phyloP scores from a whole-genome alignment of 106 monocot species.

The Dendrobium nobile region DNA sequence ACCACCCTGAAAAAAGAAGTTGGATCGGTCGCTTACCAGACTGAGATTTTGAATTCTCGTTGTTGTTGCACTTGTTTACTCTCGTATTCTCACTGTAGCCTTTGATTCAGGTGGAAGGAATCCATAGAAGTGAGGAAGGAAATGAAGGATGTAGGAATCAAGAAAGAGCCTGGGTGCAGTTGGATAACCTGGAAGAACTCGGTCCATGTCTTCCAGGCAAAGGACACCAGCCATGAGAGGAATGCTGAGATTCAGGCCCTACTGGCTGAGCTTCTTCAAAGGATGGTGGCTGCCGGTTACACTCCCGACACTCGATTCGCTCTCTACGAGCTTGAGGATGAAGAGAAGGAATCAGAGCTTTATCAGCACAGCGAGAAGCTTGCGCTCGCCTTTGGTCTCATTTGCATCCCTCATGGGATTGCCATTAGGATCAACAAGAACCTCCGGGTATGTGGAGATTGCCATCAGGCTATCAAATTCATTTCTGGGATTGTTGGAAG shows the following conservation, averaged over 20 bases:
- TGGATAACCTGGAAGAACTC: slow-evolving; percentile 86
- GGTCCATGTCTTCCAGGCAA: slow-evolving; percentile 85
- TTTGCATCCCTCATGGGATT: slow-evolving; percentile 54
- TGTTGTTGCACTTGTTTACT: not conserved
- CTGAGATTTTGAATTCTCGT: no score
- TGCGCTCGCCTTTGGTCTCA: slow-evolving; percentile 82
- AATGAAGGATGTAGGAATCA: slow-evolving; percentile 75
- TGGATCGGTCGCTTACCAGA: no score
- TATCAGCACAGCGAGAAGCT: slow-evolving; percentile 89
- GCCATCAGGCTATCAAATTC: slow-evolving; percentile 75
- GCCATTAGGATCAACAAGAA: slow-evolving; percentile 89
- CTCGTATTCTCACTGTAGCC: not conserved
- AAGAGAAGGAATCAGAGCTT: slow-evolving; percentile 90
- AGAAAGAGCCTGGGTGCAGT: slow-evolving; percentile 85
- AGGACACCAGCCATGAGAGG: slow-evolving; percentile 55
- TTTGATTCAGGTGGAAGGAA: slow-evolving; percentile 60
- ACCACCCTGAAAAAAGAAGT: no score
- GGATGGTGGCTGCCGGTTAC: slow-evolving; percentile 79
- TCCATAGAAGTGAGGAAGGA: slow-evolving; percentile 68
- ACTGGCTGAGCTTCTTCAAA: slow-evolving; percentile 37
- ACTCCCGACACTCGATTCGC: slow-evolving; percentile 62
- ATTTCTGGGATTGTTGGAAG: slow-evolving; percentile 72
- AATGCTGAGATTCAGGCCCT: slow-evolving; percentile 55
- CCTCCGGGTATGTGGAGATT: slow-evolving; percentile 77
- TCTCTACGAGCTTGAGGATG: slow-evolving; percentile 79